phyloP scores from a whole-genome alignment of 805 yeast species.

The Kodamaea nitidulidarum region DNA sequence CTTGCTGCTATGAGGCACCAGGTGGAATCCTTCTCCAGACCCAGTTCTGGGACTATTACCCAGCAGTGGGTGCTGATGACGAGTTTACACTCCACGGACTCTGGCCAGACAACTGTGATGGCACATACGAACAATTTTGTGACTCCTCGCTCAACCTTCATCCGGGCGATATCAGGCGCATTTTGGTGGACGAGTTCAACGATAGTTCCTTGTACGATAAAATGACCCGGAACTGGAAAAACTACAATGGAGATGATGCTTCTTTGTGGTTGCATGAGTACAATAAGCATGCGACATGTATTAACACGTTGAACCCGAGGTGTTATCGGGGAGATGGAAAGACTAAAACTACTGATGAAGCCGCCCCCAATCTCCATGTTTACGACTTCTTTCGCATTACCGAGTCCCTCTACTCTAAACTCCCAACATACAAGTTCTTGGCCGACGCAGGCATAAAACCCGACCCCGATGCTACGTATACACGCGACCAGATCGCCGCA shows the following conservation, averaged over 20 bases:
- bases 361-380: slow-evolving; percentile 41
- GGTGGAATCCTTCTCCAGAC: slow-evolving; percentile 82
- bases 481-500: slow-evolving; percentile 49
- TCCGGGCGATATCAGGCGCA: slow-evolving; percentile 37
- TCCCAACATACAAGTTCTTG: slow-evolving; percentile 69
- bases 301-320: slow-evolving; percentile 67
- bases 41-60: slow-evolving; percentile 89
- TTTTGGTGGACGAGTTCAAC: slow-evolving; percentile 32
- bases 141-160: slow-evolving; percentile 39
- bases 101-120: slow-evolving; percentile 89
- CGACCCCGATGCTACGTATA: slow-evolving; percentile 50
- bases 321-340: slow-evolving; percentile 50
- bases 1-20: slow-evolving; percentile 83
- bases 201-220: slow-evolving; percentile 51
- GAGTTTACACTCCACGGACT: slow-evolving; percentile 79
- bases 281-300: slow-evolving; percentile 93
- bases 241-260: slow-evolving; percentile 63
- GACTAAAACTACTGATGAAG: slow-evolving; percentile 7
- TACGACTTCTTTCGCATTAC: slow-evolving; percentile 67
- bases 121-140: slow-evolving; percentile 78
- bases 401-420: slow-evolving; percentile 50
- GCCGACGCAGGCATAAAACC: slow-evolving; percentile 71
- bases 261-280: slow-evolving; percentile 85
- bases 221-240: slow-evolving; percentile 69
- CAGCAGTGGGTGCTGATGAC: slow-evolving; percentile 65